Conservation (phyloP, 2,329 filamentous ascomycete genomes). For the Fusarium chuoi region DNA sequence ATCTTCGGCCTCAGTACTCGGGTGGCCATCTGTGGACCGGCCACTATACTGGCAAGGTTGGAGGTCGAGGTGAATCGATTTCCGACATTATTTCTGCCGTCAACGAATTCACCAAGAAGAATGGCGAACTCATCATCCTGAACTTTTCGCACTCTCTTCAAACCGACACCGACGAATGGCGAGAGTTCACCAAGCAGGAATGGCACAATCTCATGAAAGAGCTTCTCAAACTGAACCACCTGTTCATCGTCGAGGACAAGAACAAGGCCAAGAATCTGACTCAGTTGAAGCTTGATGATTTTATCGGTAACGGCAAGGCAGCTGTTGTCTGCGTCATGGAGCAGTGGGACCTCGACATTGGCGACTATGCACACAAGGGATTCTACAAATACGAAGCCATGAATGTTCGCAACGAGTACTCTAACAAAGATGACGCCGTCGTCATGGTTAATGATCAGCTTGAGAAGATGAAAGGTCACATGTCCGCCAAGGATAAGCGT, state of each 20-base stretch:
- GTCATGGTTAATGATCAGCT: conserved; percentile 12
- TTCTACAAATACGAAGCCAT: conserved; percentile 7
- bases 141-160: conserved; percentile 15
- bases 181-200: conserved; percentile 17
- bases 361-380: background rate
- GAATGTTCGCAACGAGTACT: conserved; percentile 16
- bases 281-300: background rate
- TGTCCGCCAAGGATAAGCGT: conserved; percentile 6
- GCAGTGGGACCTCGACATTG: background rate
- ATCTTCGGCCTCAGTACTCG: conserved; percentile 2
- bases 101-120: conserved; percentile 6
- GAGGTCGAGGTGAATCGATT: conserved; percentile 1
- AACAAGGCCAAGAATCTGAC: conserved; percentile 6
- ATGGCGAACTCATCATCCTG: background rate
- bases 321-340: background rate
- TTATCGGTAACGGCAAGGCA: background rate
- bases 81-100: background rate
- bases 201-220: conserved; percentile 15
- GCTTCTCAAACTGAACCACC: background rate
- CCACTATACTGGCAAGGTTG: conserved; percentile 4
- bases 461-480: conserved; percentile 13
- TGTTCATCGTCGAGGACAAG: background rate
- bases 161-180: conserved; percentile 1
- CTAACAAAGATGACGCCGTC: background rate
- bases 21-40: conserved; percentile 3